Base-by-base conservation (phyloP, 768 basidiomycete species). In the Suillus decipiens region DNA sequence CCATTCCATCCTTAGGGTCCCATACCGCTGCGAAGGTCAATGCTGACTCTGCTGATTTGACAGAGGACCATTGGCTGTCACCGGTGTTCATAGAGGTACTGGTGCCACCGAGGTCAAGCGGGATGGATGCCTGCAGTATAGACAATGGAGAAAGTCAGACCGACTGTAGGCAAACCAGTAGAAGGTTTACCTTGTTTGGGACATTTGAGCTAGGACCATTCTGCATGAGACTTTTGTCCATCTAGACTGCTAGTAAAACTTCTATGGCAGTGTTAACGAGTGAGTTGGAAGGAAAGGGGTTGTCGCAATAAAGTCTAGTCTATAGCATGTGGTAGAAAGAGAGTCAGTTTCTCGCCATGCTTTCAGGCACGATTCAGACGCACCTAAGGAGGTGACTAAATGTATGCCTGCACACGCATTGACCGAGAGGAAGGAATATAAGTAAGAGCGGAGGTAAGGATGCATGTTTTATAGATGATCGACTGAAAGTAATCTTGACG, bases 21-120 rank as follows among this genome's bases (percentile, higher is more conserved):
- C 83, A 88, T 37, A 87, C 70, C 7, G 85, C 84, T 5, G 84
- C 86, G 66, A 88, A 88, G 2, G 81, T 84, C 64, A 87, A 74
- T 2, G 80, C 85, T 33, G 82, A 75, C 60, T 83, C 81, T 5
- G 86, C 84, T 19, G 85, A 84, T 7, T 85, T 76, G 53, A 86
- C 73, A 34, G 86, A 81, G 15, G 86, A 86, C 86, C 85, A 87
- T 41, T 84, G 80, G 56, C 68, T 71, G 48, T 70, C 65, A 24
- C 22, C 60, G 56, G 50, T 67, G 24, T 28, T 19, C 5, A 22
- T 31, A 33, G 69, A 61, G 14, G 61, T 53, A 19, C 47, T 63
- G 7, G 59, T 55, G 51, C 60, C 39, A 45, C 64, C 42, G 68
- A 51, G 24, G 36, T 75, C 71, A 56, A 72, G 50, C 5, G 75